Conservation (phyloP, 2,329 filamentous ascomycete genomes). For the Chrysoporthe cubensis region DNA sequence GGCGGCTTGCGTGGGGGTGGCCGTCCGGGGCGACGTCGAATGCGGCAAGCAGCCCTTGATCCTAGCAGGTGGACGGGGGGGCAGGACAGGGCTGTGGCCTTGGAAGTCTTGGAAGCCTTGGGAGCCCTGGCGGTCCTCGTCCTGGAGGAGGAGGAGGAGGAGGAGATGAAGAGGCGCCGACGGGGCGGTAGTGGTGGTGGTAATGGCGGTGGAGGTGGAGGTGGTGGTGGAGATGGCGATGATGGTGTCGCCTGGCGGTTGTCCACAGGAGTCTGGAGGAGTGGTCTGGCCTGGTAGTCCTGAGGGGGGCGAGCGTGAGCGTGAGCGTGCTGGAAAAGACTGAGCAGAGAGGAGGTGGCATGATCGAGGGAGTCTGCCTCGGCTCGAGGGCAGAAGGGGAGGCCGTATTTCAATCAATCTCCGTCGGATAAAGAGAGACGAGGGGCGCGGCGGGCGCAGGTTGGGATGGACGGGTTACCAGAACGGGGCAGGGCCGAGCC, state of each 20-base stretch:
- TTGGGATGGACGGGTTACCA: slow-evolving; percentile 6
- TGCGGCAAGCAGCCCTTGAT: slow-evolving; percentile 25
- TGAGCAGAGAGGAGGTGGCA: background rate
- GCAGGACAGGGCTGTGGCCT: background rate
- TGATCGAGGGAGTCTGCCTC: slow-evolving; percentile 9
- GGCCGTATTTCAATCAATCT: slow-evolving; percentile 26
- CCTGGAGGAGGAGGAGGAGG: background rate
- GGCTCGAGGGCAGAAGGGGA: slow-evolving; percentile 19
- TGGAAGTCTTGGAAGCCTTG: background rate
- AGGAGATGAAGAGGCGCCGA: background rate
- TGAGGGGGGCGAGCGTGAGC: background rate
- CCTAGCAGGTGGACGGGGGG: slow-evolving; percentile 12
- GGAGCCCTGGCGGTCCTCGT: too few species aligned
- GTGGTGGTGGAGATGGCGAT: background rate
- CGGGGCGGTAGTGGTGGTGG: background rate
- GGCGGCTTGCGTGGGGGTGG: slow-evolving; percentile 27
- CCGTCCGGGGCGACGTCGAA: slow-evolving; percentile 10
- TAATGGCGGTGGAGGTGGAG: background rate
- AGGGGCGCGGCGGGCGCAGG: background rate
- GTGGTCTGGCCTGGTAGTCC: background rate
- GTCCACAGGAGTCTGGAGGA: background rate
- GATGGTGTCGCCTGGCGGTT: slow-evolving; percentile 1
- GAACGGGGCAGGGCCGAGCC: background rate
- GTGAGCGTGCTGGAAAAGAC: background rate
- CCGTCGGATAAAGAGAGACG: slow-evolving; percentile 3